Percentiles rank a stretch among this genome's conserved stretches.
Evolutionary conservation across 805 yeast species (phyloP).

Genomic region (Torulaspora franciscae): DNA sequence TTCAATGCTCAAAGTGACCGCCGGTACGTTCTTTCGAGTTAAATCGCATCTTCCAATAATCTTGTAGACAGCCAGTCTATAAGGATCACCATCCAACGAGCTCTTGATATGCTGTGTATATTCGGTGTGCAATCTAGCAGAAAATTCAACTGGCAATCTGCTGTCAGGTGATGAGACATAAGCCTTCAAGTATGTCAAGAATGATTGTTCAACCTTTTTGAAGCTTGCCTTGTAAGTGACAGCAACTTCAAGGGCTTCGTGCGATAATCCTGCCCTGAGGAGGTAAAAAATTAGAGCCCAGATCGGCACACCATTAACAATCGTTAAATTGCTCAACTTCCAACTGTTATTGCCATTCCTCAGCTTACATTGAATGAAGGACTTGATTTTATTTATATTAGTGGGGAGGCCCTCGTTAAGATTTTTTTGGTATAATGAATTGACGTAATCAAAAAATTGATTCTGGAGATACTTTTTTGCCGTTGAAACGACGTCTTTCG

Average conservation of each 20-base stretch:
- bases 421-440: constrained; percentile 50
- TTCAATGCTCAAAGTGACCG: constrained; percentile 75
- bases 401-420: constrained; percentile 67
- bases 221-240: constrained; percentile 62
- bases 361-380: constrained; percentile 48
- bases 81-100: constrained; percentile 71
- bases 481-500: constrained; percentile 45
- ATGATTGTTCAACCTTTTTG: constrained; percentile 78
- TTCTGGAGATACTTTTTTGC: constrained; percentile 60
- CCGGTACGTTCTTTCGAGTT: constrained; percentile 59
- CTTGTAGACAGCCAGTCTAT: constrained; percentile 83
- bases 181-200: constrained; percentile 71
- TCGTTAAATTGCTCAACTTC: constrained; percentile 50
- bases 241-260: constrained; percentile 73
- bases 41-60: constrained; percentile 86
- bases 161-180: constrained; percentile 53
- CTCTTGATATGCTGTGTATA: constrained; percentile 80
- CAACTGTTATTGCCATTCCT: constrained; percentile 44
- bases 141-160: constrained; percentile 59
- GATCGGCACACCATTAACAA: constrained; percentile 81
- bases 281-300: constrained; percentile 90
- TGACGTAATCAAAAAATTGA: constrained; percentile 74
- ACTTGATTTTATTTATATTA: constrained; percentile 63
- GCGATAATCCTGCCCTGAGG: constrained; percentile 73
- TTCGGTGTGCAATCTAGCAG: constrained; percentile 67